Base-by-base conservation (phyloP, 129 eudicot genomes). In the Tagetes patula region DNA sequence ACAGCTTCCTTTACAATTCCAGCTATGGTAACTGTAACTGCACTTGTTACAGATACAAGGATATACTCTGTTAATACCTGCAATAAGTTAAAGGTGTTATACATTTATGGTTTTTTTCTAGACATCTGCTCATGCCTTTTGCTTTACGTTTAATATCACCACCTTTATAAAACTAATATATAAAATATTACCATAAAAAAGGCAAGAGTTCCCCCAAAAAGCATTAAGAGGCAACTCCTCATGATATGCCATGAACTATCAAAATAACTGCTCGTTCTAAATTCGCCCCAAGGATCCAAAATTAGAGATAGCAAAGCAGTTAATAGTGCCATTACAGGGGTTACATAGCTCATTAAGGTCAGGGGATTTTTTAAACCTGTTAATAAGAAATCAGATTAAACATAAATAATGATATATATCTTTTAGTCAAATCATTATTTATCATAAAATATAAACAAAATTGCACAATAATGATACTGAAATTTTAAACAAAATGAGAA, bases 1-100 rank as follows among this genome's bases (percentile, higher is more conserved):
- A 94, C 96, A 47, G 96, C 97, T 83, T 94, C 99, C 85, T 94
- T 94, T 54, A 94, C 99, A 43, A 94, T 88, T 75, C 99, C 99
- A 14, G 96, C 99, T 53, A 94, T 94, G 68, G 98, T 94, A 53
- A 94, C 96, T 34, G 97, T 90, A 41, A 90, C 96, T 34, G 99
- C 99, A 82, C 99, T 90, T 56, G 98, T 94, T 45, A 94, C 96
- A 11, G 98, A 94, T 30, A 94, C 87, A 45, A 94, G 96, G 69
- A 94, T 84, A 82, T 83, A 94, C 75, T 94, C 98, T 4, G 96
- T 90, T 68, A 94, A 81, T 45, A 94, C 98, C 98, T 94, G 91
- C 82, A 83, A 74, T 65, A 64, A 43, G 30, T 42, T 27, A 27
- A 69, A 20, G 49, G 40, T 6, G 49, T 37, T 11, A 61, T 5